Evolutionary conservation across 2,329 filamentous ascomycete genomes (phyloP), one percentile per base, ranked within the genome.

Genomic region (Pezicula radicicola): DNA sequence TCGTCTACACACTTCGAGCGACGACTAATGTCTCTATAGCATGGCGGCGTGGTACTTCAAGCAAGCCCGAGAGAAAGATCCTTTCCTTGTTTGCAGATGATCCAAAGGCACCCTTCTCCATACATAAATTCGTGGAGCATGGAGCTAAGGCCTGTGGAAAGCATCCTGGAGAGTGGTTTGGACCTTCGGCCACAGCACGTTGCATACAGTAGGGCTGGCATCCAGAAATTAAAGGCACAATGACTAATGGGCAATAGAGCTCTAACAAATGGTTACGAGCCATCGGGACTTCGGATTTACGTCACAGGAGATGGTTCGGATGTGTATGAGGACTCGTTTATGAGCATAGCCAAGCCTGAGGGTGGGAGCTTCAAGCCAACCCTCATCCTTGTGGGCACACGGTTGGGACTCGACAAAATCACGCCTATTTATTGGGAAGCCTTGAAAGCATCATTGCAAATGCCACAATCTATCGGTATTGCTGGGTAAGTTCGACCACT

Each of bases 91-190:
- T 99, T 63, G 90, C 93, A 21, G 94, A 99, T 64, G 86, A 93
- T 56, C 84, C 89, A 2, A 80, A 79, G 59, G 91, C 94, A 3
- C 90, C 91, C 1, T 97, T 96, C 67, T 97, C 93, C 1, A 91
- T 99, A 61, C 94, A 99, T 65, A 89, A 87, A 55, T 99, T 99
- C 64, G 94, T 99, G 35, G 79, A 86, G 49, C 88, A 96, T 62
- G 94, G 94, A 16, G 91, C 91, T 21, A 78, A 81, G 35, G 87
- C 88, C 3, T 99, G 94, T 69, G 92, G 91, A 4, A 97, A 96
- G 70, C 89, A 95, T 64, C 94, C 94, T 0, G 94, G 94, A 36
- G 91, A 97, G 71, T 99, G 94, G 94, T 99, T 99, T 71, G 94
- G 94, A 0, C 94, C 94, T n/a, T 97, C 91, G 16, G 94, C 94